Percentiles rank a stretch among this genome's conserved stretches.
phyloP scores from a whole-genome alignment of 495 filamentous ascomycete genomes.

The Penicillium silybi region DNA sequence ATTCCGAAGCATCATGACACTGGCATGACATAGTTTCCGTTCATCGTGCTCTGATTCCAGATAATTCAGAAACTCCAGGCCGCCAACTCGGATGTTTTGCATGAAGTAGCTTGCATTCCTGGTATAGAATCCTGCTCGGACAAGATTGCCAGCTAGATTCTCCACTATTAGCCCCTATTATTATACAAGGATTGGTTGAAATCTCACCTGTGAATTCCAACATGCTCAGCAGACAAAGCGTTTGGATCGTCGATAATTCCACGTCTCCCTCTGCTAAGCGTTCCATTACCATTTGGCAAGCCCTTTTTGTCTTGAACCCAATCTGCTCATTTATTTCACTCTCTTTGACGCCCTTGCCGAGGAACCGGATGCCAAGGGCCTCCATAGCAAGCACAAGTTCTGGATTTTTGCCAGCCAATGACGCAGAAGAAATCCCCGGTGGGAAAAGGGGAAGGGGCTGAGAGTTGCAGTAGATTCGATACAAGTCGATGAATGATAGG shows the following conservation, averaged over 20 bases:
- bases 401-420: constrained; percentile 22
- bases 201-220: constrained; percentile 40
- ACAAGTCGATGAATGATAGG: constrained; percentile 15
- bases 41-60: constrained; percentile 33
- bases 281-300: constrained; percentile 28
- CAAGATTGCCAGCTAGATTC: constrained; percentile 28
- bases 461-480: constrained; percentile 33
- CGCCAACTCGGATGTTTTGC: constrained; percentile 24
- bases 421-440: constrained; percentile 15
- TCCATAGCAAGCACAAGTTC: constrained; percentile 37
- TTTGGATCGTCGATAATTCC: constrained; percentile 42
- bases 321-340: background rate
- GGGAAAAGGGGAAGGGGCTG: constrained; percentile 41
- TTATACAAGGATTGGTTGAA: background rate
- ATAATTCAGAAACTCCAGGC: constrained; percentile 15
- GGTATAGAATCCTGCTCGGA: constrained; percentile 34
- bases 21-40: constrained; percentile 34
- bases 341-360: constrained; percentile 5
- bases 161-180: background rate
- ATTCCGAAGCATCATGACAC: constrained; percentile 34
- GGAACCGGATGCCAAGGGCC: constrained; percentile 34
- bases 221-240: constrained; percentile 37
- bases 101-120: constrained; percentile 36
- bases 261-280: constrained; percentile 29
- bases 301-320: constrained; percentile 25